Evolutionary conservation across 1,284 basidiomycete genomes (phyloP), one percentile per base, ranked within the genome.

Genomic region (Amylostereum areolatum): DNA sequence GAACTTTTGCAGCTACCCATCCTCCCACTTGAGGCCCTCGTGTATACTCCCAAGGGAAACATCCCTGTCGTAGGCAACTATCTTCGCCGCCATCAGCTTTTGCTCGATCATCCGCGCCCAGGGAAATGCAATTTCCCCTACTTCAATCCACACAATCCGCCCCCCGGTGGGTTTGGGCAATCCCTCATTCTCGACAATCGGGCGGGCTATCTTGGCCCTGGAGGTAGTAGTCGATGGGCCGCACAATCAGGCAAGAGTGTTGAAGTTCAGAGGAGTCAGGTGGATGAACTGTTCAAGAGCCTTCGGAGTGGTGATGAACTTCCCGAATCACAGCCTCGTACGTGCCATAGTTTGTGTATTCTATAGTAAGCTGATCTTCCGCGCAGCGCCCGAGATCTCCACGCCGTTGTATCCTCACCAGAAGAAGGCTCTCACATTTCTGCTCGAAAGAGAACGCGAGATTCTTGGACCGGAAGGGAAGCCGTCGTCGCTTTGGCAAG

Each of bases 341-440:
- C 62, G 80, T 78, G 35, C 43, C 12, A 12, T 25, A 8, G 25
- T 46, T 46, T 27, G 47, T 29, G 4, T 41, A 10, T 28, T 34
- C 43, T 43, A 25, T 30, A 51, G 39, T 46, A 34, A 46, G 48
- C 37, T 42, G 53, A 28, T 46, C 31, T 35, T 18, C 18, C 18
- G 24, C 55, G 50, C 61, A 93, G 90, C 76, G 42, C 68, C 79
- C n/a, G 83, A 92, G 60, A 83, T 99, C 53, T 85, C 84, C 33
- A 97, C 97, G n/a, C 77, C 70, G 41, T 74, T 99, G 6, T 98
- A 98, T 67, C 90, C 94, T 12, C 97, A 99, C 72, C 97, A 99
- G 71, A 96, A 96, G 71, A 96, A 97, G 67, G 97, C 95, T 25
- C 75, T 99, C 25, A 93, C 95, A 1, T 99, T 99, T 68, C 72